Evolutionary conservation across 164 flowering plant genomes (phyloP).

Genomic region (Vitis riparia): DNA sequence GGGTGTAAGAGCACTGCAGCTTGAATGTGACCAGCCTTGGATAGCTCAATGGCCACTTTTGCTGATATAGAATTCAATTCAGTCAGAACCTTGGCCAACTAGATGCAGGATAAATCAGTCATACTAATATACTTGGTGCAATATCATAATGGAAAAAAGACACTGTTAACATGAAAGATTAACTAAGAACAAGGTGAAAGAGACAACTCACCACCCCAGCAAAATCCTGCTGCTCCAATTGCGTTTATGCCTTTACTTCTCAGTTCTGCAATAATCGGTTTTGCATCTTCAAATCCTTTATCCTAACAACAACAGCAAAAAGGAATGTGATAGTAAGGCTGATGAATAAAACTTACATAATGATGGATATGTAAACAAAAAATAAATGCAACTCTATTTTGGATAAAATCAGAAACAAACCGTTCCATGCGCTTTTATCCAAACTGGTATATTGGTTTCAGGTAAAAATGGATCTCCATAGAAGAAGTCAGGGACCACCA

Average conservation of each 20-base stretch:
- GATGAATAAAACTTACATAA: too few relatives aligned
- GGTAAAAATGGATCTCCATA: constrained; percentile 32
- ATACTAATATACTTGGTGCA: too few relatives aligned
- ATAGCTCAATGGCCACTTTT: constrained; percentile 64
- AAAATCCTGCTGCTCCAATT: constrained; percentile 48
- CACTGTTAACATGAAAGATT: not conserved
- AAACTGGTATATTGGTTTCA: constrained; percentile 13
- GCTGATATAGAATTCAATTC: constrained; percentile 27
- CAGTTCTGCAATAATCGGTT: constrained; percentile 32
- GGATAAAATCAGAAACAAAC: constrained; percentile 6
- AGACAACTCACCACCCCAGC: constrained; percentile 51
- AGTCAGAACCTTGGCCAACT: not conserved
- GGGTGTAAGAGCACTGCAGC: constrained; percentile 79
- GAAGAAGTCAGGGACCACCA: constrained; percentile 45
- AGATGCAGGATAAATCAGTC: too few relatives aligned
- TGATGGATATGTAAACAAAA: not conserved
- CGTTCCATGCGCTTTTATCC: constrained; percentile 25
- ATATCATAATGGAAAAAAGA: too few relatives aligned
- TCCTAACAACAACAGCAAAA: constrained; percentile 20
- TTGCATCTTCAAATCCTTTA: constrained; percentile 46
- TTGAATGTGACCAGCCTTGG: constrained; percentile 47
- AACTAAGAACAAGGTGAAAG: too few relatives aligned
- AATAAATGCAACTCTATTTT: not conserved
- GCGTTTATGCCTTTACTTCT: constrained; percentile 31
- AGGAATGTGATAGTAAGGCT: not conserved